Percentiles rank a stretch among this genome's conserved stretches.
Conservation (phyloP, 2,329 filamentous ascomycete genomes). For the Apiospora marii region DNA sequence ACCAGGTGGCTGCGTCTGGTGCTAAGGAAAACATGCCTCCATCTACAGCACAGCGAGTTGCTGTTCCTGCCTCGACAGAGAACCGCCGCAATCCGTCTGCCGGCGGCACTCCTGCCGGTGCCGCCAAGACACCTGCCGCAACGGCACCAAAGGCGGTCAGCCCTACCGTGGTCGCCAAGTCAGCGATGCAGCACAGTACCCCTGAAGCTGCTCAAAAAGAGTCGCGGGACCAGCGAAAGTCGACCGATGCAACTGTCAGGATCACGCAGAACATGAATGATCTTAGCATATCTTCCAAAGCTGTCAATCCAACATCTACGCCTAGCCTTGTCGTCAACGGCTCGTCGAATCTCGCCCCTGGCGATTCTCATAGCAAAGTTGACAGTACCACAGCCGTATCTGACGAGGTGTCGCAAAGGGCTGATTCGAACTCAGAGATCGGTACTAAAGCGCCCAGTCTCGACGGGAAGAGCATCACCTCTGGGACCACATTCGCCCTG, state of each 20-base stretch:
- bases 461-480: constrained; percentile 93
- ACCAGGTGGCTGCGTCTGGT: constrained; percentile 43
- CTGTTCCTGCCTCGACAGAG: constrained; percentile 40
- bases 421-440: constrained; percentile 70
- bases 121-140: constrained; percentile 32
- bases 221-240: constrained; percentile 24
- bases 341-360: constrained; percentile 47
- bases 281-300: constrained; percentile 32
- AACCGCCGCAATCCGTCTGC: constrained; percentile 35
- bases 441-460: constrained; percentile 86
- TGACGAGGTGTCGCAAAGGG: constrained; percentile 63
- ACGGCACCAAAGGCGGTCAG: constrained; percentile 31
- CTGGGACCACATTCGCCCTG: constrained; percentile 92
- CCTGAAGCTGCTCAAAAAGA: not conserved
- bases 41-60: constrained; percentile 38
- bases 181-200: constrained; percentile 26
- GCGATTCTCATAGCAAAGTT: constrained; percentile 44
- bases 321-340: constrained; percentile 60
- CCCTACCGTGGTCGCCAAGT: constrained; percentile 31
- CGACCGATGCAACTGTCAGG: constrained; percentile 30
- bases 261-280: constrained; percentile 34
- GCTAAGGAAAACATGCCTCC: constrained; percentile 40
- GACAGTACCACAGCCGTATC: constrained; percentile 49
- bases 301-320: constrained; percentile 36
- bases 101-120: constrained; percentile 30